phyloP scores from a whole-genome alignment of 192 early-diverging fungal genomes.

The Coemansia sp. region DNA sequence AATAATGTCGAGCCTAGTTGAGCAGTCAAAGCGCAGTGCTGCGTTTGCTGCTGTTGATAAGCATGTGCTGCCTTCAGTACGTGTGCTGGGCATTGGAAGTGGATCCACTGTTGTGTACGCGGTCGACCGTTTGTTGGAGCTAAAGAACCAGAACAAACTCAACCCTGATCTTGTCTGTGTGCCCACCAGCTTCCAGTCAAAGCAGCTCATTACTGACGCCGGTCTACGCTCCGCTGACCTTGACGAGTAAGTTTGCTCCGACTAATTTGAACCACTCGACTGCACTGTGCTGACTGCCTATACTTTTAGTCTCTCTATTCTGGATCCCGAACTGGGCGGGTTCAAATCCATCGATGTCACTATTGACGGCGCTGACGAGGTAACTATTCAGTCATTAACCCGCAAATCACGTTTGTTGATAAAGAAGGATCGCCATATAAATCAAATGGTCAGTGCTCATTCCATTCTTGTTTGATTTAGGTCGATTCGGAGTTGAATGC shows the following conservation, averaged over 20 bases:
- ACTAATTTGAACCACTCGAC: background rate
- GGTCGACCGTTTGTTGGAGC: slow-evolving; percentile 74
- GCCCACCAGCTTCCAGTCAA: slow-evolving; percentile 91
- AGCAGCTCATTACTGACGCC: slow-evolving; percentile 75
- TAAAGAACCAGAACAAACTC: slow-evolving; percentile 55
- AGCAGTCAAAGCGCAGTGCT: slow-evolving; percentile 78
- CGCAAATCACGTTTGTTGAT: background rate
- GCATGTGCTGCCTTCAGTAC: slow-evolving; percentile 65
- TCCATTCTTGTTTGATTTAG: slow-evolving; percentile 25
- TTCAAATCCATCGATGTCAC: slow-evolving; percentile 66
- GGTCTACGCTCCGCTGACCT: slow-evolving; percentile 75
- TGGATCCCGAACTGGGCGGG: slow-evolving; percentile 34
- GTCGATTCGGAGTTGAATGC: slow-evolving; percentile 81
- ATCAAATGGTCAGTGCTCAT: background rate
- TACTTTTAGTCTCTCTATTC: slow-evolving; percentile 58
- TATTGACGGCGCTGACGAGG: slow-evolving; percentile 90
- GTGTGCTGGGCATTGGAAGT: slow-evolving; percentile 84
- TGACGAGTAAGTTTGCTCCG: slow-evolving; percentile 60
- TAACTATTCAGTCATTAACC: slow-evolving; percentile 17
- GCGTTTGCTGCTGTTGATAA: slow-evolving; percentile 89
- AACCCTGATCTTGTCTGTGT: slow-evolving; percentile 73
- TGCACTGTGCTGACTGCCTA: no score
- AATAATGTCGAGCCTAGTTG: slow-evolving; percentile 50
- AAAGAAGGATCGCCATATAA: background rate
- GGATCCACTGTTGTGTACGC: slow-evolving; percentile 87